Conservation (phyloP, 2,329 filamentous ascomycete species). For the Colletotrichum horii region DNA sequence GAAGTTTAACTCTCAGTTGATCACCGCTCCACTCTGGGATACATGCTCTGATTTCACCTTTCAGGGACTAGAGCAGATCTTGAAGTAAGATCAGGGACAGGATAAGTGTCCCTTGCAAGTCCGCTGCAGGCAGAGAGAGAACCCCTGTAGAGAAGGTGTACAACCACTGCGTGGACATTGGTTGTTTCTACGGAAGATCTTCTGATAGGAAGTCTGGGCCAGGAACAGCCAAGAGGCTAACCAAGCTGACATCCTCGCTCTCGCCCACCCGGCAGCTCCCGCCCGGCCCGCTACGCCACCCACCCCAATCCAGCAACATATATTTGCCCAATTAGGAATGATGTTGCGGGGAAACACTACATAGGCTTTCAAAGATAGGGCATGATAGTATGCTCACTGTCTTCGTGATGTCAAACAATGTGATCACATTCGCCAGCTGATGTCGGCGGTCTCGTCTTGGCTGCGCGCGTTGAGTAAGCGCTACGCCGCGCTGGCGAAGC, state of each 20-base stretch:
- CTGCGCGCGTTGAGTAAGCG: neutral
- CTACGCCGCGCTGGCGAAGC: neutral
- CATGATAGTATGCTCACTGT: rapidly evolving
- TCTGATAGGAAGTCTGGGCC: neutral
- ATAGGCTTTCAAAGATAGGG: neutral
- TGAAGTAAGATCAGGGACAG: rapidly evolving
- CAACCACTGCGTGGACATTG: neutral
- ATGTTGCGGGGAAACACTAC: rapidly evolving
- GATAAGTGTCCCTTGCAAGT: neutral
- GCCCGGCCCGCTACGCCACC: neutral
- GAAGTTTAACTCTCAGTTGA: rapidly evolving
- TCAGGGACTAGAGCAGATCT: neutral
- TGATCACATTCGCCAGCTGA: neutral
- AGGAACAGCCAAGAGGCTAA: neutral
- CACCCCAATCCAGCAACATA: too few relatives aligned
- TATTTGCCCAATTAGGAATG: neutral
- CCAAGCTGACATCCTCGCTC: neutral
- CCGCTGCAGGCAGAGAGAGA: rapidly evolving
- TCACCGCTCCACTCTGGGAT: neutral
- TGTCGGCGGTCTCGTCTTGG: neutral
- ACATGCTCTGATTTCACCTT: neutral
- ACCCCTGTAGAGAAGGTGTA: neutral
- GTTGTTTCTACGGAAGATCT: rapidly evolving
- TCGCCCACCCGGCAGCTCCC: neutral
- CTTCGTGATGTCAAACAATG: neutral